Evolutionary conservation across 75 land plant species (phyloP), one percentile per base, ranked within the genome.

Genomic region (Pinus taeda): DNA sequence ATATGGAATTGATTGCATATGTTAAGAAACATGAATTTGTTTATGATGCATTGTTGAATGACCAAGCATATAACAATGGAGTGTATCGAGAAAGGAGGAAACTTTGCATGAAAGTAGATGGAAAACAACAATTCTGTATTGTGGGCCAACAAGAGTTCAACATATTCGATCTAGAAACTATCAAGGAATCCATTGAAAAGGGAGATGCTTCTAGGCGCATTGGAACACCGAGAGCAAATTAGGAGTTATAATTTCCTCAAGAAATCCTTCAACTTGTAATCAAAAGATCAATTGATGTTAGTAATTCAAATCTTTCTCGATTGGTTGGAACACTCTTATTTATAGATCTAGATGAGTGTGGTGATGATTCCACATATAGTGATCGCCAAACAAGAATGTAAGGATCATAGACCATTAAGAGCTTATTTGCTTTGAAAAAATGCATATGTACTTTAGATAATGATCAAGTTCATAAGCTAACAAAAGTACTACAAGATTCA

Each of bases 21-120:
- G 82, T 90, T 49, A 97, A 97, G 84, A 94, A 86, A 77, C 99
- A 97, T 83, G 95, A 95, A 80, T 97, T 95, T 87, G 92, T 90
- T 37, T 97, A 94, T 85, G 99, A 97, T 91, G 95, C 99, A n/a
- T 93, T 97, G 71, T 81, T 95, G 79, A 87, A 97, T 90, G 90
- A 97, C 76, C 86, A 92, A 65, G 98, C 93, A 53, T 91, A 92
- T 80, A 97, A 95, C 86, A 95, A 97, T 75, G 95, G 94, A 86
- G 99, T 97, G 57, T 20, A 42, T 56, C 0, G 33, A 30, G 33
- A 30, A 30, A 30, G 33, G 33, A 92, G 95, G 71, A 92, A 90
- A 69, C 89, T 93, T 57, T 92, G 85, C 80, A 93, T 93, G 94
- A 78, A 94, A 74, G 96, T 91, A 78, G 96, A 93, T 81, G 96